Percentiles rank a stretch among this genome's conserved stretches.
These are phyloP conservation scores for Guadua angustifolia DNA, from an alignment of 176 grass and related monocot genomes.

Conservation along the genomic window DNA sequence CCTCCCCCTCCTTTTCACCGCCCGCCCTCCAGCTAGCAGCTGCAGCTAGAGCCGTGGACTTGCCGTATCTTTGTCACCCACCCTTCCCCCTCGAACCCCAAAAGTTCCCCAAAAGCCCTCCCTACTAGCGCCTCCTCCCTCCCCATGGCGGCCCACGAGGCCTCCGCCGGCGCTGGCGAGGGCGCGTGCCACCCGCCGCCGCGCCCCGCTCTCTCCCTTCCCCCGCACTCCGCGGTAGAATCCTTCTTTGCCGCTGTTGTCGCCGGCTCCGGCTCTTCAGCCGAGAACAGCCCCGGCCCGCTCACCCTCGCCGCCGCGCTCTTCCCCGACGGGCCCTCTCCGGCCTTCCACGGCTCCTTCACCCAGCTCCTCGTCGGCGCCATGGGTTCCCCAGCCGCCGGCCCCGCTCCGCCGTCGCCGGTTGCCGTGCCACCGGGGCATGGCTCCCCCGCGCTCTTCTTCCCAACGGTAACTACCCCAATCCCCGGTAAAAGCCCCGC, in stretches of 20 bases:
- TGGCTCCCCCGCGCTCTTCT: constrained; percentile 53
- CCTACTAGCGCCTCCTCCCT: background rate
- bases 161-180: background rate
- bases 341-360: constrained; percentile 69
- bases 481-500: background rate
- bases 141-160: constrained; percentile 49
- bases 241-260: constrained; percentile 38
- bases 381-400: constrained; percentile 47
- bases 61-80: background rate
- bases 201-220: constrained; percentile 49
- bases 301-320: constrained; percentile 51
- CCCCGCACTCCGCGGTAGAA: constrained; percentile 45
- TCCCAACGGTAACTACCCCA: constrained; percentile 44
- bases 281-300: constrained; percentile 52
- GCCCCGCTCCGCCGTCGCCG: constrained; percentile 43
- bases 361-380: constrained; percentile 67
- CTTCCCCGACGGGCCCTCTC: constrained; percentile 56
- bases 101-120: background rate
- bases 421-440: constrained; percentile 52
- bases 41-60: background rate
- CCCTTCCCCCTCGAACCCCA: background rate
- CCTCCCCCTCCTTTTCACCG: background rate
- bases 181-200: constrained; percentile 4
- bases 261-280: background rate
- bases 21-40: background rate